Base-by-base conservation (phyloP, 805 yeast species). In the Yarrowia sp. region DNA sequence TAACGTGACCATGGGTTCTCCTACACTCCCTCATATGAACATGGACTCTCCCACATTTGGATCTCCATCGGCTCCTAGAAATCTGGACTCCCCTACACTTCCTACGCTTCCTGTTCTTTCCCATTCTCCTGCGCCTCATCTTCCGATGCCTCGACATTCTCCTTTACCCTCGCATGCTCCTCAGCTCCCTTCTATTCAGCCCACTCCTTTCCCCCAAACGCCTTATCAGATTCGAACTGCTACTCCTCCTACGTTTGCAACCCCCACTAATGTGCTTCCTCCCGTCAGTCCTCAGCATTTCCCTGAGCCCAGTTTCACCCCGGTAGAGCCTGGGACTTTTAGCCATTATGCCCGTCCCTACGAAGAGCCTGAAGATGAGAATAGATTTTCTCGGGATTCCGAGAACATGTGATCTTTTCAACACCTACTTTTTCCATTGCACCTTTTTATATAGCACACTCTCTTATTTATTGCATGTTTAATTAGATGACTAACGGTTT, bases 261-360 rank as follows among this genome's bases (percentile, higher is more conserved):
- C 56, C 9, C 58, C 58, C n/a, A 33, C 40, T 17, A 35, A 33
- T 16, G n/a, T 51, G 22, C 58, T 51, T 22, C 58, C 58, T n/a
- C 58, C 58, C 12, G 58, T 35, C 30, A 51, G 41, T 10, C 58
- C 58, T 33, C 58, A 51, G 58, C 58, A 51, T 51, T 51, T 51
- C 41, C 58, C 58, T 22, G 58, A 51, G 58, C 58, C 58, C 19
- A 22, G 28, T 2, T 51, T 51, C 30, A 33, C 58, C 10, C 58
- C 58, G 16, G 58, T 51, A 6, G 41, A 33, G 3, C 58, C 58
- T 0, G 41, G 7, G 11, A 21, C 41, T 6, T 51, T 9, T n/a
- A 41, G 41, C 3, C 58, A 51, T 30, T 51, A 51, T 22, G 41
- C 41, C 16, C 41, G 24, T 21, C 58, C 58, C 21, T 51, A 51